phyloP scores from a whole-genome alignment of 73 alveolate species.

The Paramecium sexaurelia region DNA sequence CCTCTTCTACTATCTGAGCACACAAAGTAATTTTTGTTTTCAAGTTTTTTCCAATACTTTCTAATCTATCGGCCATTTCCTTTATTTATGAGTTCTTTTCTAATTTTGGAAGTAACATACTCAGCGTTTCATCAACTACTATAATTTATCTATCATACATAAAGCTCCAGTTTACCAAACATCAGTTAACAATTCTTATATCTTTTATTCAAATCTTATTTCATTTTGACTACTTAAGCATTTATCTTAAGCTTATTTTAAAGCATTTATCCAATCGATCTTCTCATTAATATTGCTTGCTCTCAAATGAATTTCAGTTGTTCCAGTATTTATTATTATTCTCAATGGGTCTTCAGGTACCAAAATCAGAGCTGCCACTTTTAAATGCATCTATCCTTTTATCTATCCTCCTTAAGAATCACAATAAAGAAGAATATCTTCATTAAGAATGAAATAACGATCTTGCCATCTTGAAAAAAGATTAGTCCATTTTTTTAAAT shows the following conservation, averaged over 20 bases:
- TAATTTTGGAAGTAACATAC: slow-evolving; percentile 40
- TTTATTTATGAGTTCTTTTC: slow-evolving; percentile 15
- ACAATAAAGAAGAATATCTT: slow-evolving; percentile 66
- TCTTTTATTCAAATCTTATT: not conserved
- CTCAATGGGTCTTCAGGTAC: slow-evolving; percentile 69
- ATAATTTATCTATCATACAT: not conserved
- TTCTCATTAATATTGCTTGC: slow-evolving; percentile 59
- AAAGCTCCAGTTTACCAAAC: slow-evolving; percentile 25
- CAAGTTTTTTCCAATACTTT: slow-evolving; percentile 8
- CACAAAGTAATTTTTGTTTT: slow-evolving; percentile 12
- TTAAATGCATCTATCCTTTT: slow-evolving; percentile 67
- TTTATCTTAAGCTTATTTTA: slow-evolving; percentile 50
- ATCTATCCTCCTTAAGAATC: slow-evolving; percentile 66
- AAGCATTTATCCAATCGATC: slow-evolving; percentile 61
- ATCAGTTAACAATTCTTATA: not conserved
- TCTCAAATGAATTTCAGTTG: slow-evolving; percentile 57
- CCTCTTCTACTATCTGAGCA: slow-evolving; percentile 26
- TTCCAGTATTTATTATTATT: slow-evolving; percentile 68
- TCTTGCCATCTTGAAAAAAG: slow-evolving; percentile 73
- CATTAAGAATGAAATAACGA: slow-evolving; percentile 70
- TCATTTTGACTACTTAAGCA: not conserved
- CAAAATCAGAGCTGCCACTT: slow-evolving; percentile 60
- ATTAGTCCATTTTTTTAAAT: slow-evolving; percentile 68
- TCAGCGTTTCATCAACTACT: slow-evolving; percentile 62
- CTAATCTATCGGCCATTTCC: slow-evolving; percentile 27